Percentiles rank a stretch among this genome's conserved stretches.
phyloP scores from a whole-genome alignment of 306 rosid species.

The Lathyrus aphaca region DNA sequence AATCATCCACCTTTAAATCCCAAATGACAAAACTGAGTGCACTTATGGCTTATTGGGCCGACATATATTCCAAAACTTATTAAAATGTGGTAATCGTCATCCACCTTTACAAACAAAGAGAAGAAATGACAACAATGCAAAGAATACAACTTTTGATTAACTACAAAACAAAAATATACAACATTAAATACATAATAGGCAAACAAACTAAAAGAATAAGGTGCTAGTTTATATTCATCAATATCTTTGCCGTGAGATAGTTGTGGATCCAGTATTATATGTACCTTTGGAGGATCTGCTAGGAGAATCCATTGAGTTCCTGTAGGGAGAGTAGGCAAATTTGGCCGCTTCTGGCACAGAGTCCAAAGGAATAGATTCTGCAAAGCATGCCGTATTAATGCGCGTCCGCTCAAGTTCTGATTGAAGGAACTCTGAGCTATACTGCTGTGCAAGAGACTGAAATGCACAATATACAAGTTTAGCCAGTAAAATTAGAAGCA shows the following conservation, averaged over 20 bases:
- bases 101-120: constrained; percentile 36
- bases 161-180: constrained; percentile 48
- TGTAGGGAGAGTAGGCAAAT: constrained; percentile 68
- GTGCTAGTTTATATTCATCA: constrained; percentile 48
- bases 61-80: constrained; percentile 38
- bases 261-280: constrained; percentile 60
- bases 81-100: constrained; percentile 34
- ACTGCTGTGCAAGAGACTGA: constrained; percentile 94
- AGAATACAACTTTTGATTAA: constrained; percentile 44
- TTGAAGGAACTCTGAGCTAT: constrained; percentile 84
- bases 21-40: constrained; percentile 23
- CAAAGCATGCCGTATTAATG: constrained; percentile 94
- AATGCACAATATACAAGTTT: constrained; percentile 36
- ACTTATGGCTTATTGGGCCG: constrained; percentile 11
- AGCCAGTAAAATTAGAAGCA: constrained; percentile 25
- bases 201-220: constrained; percentile 46
- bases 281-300: constrained; percentile 58
- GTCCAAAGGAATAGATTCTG: constrained; percentile 74
- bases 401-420: constrained; percentile 93
- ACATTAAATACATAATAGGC: constrained; percentile 44
- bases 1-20: constrained; percentile 4
- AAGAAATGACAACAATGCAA: constrained; percentile 33
- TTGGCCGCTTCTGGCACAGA: constrained; percentile 77
- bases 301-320: constrained; percentile 68
- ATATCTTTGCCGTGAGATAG: constrained; percentile 73